phyloP scores from a whole-genome alignment of 148 eudicot genomes.

The Suaeda aralocaspica region DNA sequence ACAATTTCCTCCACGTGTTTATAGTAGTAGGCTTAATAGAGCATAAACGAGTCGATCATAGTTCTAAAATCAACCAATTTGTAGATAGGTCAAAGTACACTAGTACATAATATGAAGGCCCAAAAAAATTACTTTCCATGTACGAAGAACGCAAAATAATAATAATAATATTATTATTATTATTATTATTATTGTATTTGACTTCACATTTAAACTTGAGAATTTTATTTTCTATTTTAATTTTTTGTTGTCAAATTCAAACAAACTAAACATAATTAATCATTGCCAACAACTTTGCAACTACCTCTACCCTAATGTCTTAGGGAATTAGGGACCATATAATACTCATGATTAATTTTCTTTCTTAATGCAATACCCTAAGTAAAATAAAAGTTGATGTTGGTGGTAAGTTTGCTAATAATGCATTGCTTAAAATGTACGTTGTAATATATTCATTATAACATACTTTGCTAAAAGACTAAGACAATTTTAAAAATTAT shows the following conservation, averaged over 20 bases:
- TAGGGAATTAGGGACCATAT: constrained; percentile 3
- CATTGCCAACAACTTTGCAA: constrained; percentile 21
- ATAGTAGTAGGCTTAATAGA: too few species aligned
- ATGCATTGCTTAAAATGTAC: neutral
- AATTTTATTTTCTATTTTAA: too few species aligned
- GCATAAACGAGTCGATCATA: too few species aligned
- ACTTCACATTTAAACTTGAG: too few species aligned
- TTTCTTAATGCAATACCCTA: constrained; percentile 5
- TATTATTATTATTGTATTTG: too few species aligned
- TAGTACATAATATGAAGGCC: too few species aligned
- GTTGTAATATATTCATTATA: constrained; percentile 1
- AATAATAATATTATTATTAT: too few species aligned
- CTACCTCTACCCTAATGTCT: constrained; percentile 8
- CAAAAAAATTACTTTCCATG: too few species aligned
- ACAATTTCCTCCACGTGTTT: too few species aligned
- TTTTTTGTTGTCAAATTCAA: neutral
- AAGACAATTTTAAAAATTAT: neutral
- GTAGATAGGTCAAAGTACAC: too few species aligned
- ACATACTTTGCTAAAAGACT: constrained; percentile 4
- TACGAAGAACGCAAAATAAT: too few species aligned
- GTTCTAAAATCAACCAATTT: too few species aligned
- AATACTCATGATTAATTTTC: neutral
- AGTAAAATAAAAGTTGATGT: neutral
- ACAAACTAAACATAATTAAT: constrained; percentile 7
- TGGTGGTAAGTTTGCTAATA: constrained; percentile 2